phyloP scores from a whole-genome alignment of 208 protist genomes.

The Trypanosoma avium region DNA sequence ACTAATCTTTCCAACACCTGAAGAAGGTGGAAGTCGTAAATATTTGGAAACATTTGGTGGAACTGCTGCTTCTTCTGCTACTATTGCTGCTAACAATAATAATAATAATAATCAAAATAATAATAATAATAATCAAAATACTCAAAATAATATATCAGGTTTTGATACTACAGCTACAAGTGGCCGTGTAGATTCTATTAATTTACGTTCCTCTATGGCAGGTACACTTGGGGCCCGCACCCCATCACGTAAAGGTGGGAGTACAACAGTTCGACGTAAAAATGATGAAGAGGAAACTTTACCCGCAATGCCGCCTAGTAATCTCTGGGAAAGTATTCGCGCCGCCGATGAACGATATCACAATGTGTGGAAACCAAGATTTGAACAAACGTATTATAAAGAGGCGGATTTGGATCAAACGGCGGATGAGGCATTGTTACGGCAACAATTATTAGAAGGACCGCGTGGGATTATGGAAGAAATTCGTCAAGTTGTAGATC shows the following conservation, averaged over 20 bases:
- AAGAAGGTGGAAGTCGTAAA: slow-evolving; percentile 83
- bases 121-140: too few species aligned
- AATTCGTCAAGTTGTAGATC: slow-evolving; percentile 88
- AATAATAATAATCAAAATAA: too few species aligned
- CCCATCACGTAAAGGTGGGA: slow-evolving; percentile 17
- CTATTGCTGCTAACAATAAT: not conserved
- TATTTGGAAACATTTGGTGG: slow-evolving; percentile 40
- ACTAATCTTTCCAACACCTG: slow-evolving; percentile 68
- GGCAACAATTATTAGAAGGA: slow-evolving; percentile 83
- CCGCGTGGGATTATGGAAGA: slow-evolving; percentile 87
- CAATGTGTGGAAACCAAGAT: slow-evolving; percentile 64
- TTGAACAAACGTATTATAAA: slow-evolving; percentile 59
- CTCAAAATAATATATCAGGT: not conserved
- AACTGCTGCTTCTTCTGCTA: not conserved
- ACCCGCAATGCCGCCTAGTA: slow-evolving; percentile 38
- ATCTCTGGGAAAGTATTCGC: slow-evolving; percentile 56
- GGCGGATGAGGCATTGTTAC: slow-evolving; percentile 69
- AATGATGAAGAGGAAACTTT: slow-evolving; percentile 45
- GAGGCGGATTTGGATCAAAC: slow-evolving; percentile 71
- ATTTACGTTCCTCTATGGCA: slow-evolving; percentile 3
- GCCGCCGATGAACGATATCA: slow-evolving; percentile 64
- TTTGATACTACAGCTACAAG: not conserved
- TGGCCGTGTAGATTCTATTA: slow-evolving; percentile 1
- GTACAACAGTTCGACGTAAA: slow-evolving; percentile 22
- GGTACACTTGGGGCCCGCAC: not conserved